A percentile compares a stretch with the other conserved stretches of the same genome.
Conservation (phyloP, 2,329 filamentous ascomycete species). For the Cyphellophora europaea region DNA sequence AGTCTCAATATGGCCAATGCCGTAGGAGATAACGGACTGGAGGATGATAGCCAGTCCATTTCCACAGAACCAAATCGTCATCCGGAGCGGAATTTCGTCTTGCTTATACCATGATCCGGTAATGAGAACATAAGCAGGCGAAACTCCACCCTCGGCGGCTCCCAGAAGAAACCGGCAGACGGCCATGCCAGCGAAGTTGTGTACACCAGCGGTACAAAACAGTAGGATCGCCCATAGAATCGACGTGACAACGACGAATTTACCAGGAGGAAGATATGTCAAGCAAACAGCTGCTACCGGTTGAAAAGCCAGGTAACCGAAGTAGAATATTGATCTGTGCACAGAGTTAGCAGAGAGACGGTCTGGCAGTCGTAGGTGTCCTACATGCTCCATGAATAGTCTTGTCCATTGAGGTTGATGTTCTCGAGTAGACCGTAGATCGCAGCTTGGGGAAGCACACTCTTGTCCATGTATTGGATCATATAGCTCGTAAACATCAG, state of each 20-base stretch:
- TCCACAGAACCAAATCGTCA: slow-evolving; percentile 27
- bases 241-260: slow-evolving; percentile 39
- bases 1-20: slow-evolving; percentile 27
- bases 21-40: slow-evolving; percentile 22
- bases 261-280: slow-evolving; percentile 10
- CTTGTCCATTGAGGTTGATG: slow-evolving; percentile 19
- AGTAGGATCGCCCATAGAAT: slow-evolving; percentile 28
- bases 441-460: slow-evolving; percentile 22
- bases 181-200: slow-evolving; percentile 26
- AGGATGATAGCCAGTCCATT: slow-evolving; percentile 23
- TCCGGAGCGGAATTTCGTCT: slow-evolving; percentile 24
- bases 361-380: no score
- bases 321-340: slow-evolving; percentile 23
- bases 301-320: slow-evolving; percentile 21
- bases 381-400: slow-evolving; percentile 26
- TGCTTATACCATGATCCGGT: slow-evolving; percentile 30
- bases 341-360: no score
- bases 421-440: slow-evolving; percentile 21
- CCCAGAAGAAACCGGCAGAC: slow-evolving; percentile 34
- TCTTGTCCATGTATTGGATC: slow-evolving; percentile 24
- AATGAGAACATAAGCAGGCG: slow-evolving; percentile 29
- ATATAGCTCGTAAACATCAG: slow-evolving; percentile 23
- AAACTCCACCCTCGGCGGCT: slow-evolving; percentile 28
- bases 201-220: slow-evolving; percentile 24
- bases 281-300: background rate